Evolutionary conservation across 768 basidiomycete genomes (phyloP).

Genomic region (Boletus pseudopeckii): DNA sequence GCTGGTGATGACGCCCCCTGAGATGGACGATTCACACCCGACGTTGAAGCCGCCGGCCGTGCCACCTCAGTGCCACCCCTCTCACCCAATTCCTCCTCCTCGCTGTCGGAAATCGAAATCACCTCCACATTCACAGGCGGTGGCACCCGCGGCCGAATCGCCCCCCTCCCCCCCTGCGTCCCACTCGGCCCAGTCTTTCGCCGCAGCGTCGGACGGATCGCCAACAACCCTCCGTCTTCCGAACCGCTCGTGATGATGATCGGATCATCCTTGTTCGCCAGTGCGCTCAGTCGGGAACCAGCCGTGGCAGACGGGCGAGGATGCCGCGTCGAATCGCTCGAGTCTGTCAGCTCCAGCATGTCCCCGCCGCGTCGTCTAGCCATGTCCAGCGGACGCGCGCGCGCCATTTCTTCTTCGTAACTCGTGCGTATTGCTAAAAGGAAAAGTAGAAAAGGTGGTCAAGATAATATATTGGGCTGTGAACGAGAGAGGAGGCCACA

Average conservation of each 20-base stretch:
- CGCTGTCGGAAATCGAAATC: constrained; percentile 30
- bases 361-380: constrained; percentile 6
- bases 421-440: constrained; percentile 14
- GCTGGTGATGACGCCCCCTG: too few species aligned
- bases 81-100: constrained; percentile 5
- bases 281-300: neutral
- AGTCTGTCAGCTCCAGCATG: constrained; percentile 25
- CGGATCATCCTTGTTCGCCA: constrained; percentile 5
- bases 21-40: neutral
- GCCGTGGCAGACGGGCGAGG: neutral
- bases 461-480: neutral
- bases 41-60: neutral
- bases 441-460: neutral
- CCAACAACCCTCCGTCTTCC: constrained; percentile 1
- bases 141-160: neutral
- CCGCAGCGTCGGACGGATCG: neutral
- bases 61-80: neutral
- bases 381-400: constrained; percentile 10
- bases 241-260: constrained; percentile 28
- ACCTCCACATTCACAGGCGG: constrained; percentile 22
- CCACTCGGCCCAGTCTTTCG: neutral
- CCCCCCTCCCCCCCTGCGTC: neutral
- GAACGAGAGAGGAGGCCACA: neutral
- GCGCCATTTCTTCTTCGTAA: constrained; percentile 1
- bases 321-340: constrained; percentile 10